Evolutionary conservation across 2,329 filamentous ascomycete species (phyloP), one percentile per base, ranked within the genome.

Genomic region (Gremmenia infestans): DNA sequence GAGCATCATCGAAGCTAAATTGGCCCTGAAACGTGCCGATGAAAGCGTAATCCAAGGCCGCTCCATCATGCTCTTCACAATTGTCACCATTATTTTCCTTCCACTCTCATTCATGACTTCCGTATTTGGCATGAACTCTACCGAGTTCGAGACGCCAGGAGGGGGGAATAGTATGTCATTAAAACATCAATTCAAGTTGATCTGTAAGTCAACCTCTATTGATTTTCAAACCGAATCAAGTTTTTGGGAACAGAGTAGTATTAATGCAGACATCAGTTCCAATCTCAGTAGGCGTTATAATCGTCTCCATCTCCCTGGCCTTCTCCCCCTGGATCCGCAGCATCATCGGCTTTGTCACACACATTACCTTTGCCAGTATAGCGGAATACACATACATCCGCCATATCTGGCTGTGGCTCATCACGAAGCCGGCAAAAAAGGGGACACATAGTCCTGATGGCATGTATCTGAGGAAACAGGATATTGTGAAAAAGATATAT

Each of bases 1-100:
- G 0, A 71, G 73, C 37, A 71, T 77, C 1, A 67, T 77, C 4
- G 72, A 78, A 56, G 75, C 75, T 0, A 72, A 71, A 65, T 68
- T 73, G 23, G 67, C 75, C 0, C 65, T 73, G 9, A 71, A 68
- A 37, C 72, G 75, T 35, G 71, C 68, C 0, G 69, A 74, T 0
- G 72, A 76, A 47, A 72, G 68, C 0, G 69, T 74, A 3, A 70
- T 66, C 5, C 75, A 78, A 56, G 73, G 75, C 8, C 43, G 58
- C 17, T 58, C 58, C 2, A 55, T 62, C 39, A 60, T 62, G 60
- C 37, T 60, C 2, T 60, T 62, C 9, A 62, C 60, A n/a, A 62
- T 62, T 19, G 50, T 61, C 11, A 63, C 60, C 4, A 61, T 61
- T 9, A 58, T 62, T 17, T 62, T 60, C 50, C 37, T 60, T 0